These are phyloP conservation scores for Chlorophyllum brunneum DNA, from an alignment of 768 basidiomycete species.

Conservation along the genomic window DNA sequence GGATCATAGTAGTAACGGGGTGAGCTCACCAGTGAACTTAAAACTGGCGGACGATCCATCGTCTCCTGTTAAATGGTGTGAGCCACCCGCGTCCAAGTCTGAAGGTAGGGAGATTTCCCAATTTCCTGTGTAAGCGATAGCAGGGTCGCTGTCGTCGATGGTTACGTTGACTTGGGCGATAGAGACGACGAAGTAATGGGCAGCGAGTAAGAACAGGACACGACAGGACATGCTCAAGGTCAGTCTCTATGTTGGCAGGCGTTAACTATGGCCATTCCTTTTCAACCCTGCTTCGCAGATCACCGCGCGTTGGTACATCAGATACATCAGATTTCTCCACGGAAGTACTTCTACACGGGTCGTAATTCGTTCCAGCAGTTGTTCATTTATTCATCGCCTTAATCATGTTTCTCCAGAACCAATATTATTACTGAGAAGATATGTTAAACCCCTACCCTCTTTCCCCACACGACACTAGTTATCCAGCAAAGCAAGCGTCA, in stretches of 20 bases:
- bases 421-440: no score
- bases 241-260: background rate
- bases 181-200: background rate
- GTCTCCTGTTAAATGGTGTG: background rate
- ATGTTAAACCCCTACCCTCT: no score
- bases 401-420: no score
- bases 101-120: background rate
- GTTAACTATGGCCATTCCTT: background rate
- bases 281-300: background rate
- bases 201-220: background rate
- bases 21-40: constrained; percentile 11
- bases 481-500: no score
- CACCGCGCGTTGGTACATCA: background rate
- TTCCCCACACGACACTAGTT: no score
- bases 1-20: no score
- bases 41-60: constrained; percentile 1
- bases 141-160: constrained; percentile 8
- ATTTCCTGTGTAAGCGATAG: constrained; percentile 1
- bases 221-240: background rate
- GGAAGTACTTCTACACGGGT: no score
- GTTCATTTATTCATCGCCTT: no score
- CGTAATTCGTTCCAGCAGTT: no score
- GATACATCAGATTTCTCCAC: no score
- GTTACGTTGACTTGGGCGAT: constrained; percentile 10
- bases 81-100: background rate